Evolutionary conservation across 176 grass and related monocot species (phyloP), one percentile per base, ranked within the genome.

Genomic region (Paspalum vaginatum): DNA sequence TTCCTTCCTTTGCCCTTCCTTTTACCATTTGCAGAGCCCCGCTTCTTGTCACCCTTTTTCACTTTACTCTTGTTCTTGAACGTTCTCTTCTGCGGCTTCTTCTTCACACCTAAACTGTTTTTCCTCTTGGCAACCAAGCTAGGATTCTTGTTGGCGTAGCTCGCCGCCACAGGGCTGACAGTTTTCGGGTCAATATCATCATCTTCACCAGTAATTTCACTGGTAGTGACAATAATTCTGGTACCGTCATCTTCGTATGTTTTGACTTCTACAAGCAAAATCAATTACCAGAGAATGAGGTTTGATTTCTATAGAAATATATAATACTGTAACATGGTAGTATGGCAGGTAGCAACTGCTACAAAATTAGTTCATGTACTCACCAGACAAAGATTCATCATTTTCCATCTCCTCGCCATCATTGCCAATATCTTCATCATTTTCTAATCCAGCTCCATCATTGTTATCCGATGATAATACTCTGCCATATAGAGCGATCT

Each of bases 401-500:
- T 39, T 87, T 79, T 85, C 79, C 65, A 88, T 70, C 25, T 76
- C 90, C 41, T 93, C 87, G 37, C 79, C 74, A 59, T 85, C 86
- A 69, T 73, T 16, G 8, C 38, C 75, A 48, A 45, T 58, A 47
- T 83, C 73, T 70, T 49, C 74, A 61, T 85, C 74, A 61, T 85
- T 47, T 81, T 74, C 50, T 79, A 47, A 60, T 18, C 41, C 83
- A 62, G 57, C 47, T 52, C 25, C 65, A 64, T 66, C 72, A 65
- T 38, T 68, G 60, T 84, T 58, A 26, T 88, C 92, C 7, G 81
- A 85, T 59, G 92, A 91, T 37, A 79, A 41, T 16, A 99, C 76
- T 91, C 85, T 86, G 37, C 96, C 92, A 47, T 95, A 93, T 14
- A 99, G 15, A 78, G 86, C 88, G 62, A 95, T 82, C 79, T 99